Conservation (phyloP, 805 yeast species). For the Scheffersomyces amazonensis region DNA sequence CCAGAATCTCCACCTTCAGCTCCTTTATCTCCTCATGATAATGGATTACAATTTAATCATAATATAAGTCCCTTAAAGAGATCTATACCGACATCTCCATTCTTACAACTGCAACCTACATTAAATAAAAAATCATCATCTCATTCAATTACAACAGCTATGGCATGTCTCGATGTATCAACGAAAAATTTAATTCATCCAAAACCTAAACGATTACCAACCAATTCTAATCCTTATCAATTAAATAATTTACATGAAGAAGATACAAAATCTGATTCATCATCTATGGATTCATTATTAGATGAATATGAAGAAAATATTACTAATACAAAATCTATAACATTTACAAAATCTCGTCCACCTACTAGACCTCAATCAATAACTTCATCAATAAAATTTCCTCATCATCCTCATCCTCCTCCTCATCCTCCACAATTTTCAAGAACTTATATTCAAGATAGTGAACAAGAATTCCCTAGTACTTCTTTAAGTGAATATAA, state of each 20-base stretch:
- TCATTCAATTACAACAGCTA: slow-evolving; percentile 23
- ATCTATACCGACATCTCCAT: not conserved
- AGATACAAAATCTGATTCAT: slow-evolving; percentile 19
- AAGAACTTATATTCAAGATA: not conserved
- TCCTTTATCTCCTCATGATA: slow-evolving; percentile 33
- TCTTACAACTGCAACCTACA: not conserved
- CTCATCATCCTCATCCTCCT: not conserved
- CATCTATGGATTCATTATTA: slow-evolving; percentile 38
- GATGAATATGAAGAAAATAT: slow-evolving; percentile 45
- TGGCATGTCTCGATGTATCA: slow-evolving; percentile 26
- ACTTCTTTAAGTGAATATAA: slow-evolving; percentile 37
- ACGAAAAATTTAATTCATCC: slow-evolving; percentile 8
- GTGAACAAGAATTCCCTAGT: slow-evolving; percentile 24
- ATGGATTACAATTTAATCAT: not conserved
- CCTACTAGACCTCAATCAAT: slow-evolving; percentile 19
- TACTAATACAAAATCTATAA: slow-evolving; percentile 22
- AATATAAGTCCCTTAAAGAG: not conserved
- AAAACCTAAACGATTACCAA: slow-evolving; percentile 9
- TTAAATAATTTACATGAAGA: not conserved
- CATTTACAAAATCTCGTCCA: slow-evolving; percentile 20
- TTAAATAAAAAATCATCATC: slow-evolving; percentile 13
- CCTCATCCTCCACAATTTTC: not conserved
- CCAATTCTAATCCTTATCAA: not conserved
- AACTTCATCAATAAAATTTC: not conserved
- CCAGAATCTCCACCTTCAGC: slow-evolving; percentile 46